Evolutionary conservation across 345 rosid species (phyloP), one percentile per base, ranked within the genome.

Genomic region (Viola odorata): DNA sequence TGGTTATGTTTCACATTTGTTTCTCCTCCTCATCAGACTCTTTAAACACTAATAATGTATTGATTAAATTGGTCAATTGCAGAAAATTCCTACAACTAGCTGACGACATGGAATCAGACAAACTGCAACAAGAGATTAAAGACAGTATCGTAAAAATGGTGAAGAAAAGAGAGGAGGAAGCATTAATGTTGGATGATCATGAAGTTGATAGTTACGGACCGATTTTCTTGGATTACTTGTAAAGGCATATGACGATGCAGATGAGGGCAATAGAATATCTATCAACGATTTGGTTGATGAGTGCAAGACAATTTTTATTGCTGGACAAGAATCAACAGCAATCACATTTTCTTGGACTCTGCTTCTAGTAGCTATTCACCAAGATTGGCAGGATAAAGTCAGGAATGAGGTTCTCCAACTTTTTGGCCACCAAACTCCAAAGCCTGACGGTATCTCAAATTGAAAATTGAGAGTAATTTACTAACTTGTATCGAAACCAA

Each of bases 291-390:
- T 66, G 15, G 58, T 66, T 57, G 69, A 66, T 32, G 69, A 66
- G 63, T 66, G 69, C 37, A 66, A 66, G 51, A 57, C 12, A 10
- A 50, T 66, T 8, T 66, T 57, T 50, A 37, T 66, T 40, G 69
- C 69, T 47, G 72, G 72, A 13, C 66, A 61, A 14, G 73, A 69
- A 57, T 62, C 73, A 7, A 69, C 68, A 3, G 7, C 58, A n/a
- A 57, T 52, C n/a, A 41, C 57, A 16, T 53, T 69, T 11, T 7
- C 57, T 9, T 69, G 73, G 73, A 62, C 58, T 11, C 36, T 57
- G 40, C 37, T 69, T 36, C 63, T 69, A 32, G 53, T 63, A 17
- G 68, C 73, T 8, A 52, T 63, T 12, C 63, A 62, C 41, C 4
- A 41, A 38, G 64, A 69, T 8, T 67, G 71, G 65, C 73, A 69